phyloP scores from a whole-genome alignment of 1,284 basidiomycete genomes.

The Inonotus hispidus region DNA sequence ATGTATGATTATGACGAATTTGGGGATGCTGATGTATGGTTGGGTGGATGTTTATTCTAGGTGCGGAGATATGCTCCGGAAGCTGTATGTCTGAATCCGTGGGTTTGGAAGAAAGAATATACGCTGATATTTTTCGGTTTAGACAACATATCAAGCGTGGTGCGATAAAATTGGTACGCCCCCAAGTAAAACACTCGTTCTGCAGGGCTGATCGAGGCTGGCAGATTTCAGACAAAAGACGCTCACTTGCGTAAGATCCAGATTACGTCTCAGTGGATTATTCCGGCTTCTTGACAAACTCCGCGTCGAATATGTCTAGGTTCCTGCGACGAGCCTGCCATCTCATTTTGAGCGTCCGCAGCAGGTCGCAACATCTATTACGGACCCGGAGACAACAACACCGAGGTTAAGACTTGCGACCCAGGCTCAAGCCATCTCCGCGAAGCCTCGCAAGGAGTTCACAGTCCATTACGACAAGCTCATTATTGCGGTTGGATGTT shows the following conservation, averaged over 20 bases:
- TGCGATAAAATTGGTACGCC: slow-evolving; percentile 56
- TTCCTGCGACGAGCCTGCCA: slow-evolving; percentile 16
- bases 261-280: neutral
- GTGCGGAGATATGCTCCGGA: slow-evolving; percentile 50
- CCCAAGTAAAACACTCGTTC: neutral
- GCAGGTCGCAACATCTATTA: neutral
- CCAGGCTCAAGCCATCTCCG: slow-evolving; percentile 13
- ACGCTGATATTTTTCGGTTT: neutral
- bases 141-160: slow-evolving; percentile 69
- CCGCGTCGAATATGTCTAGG: neutral
- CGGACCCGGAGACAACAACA: neutral
- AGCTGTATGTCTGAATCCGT: slow-evolving; percentile 37
- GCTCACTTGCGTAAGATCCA: slow-evolving; percentile 48
- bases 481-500: slow-evolving; percentile 80
- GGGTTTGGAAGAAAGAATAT: neutral
- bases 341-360: slow-evolving; percentile 15
- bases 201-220: neutral
- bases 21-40: slow-evolving; percentile 21
- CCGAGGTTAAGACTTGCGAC: slow-evolving; percentile 6
- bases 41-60: slow-evolving; percentile 28
- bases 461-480: slow-evolving; percentile 73
- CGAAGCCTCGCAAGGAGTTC: slow-evolving; percentile 31
- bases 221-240: slow-evolving; percentile 60
- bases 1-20: slow-evolving; percentile 20
- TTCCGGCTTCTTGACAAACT: neutral